Base-by-base conservation (phyloP, 306 rosid species). In the Cucurbita argyrosperma region DNA sequence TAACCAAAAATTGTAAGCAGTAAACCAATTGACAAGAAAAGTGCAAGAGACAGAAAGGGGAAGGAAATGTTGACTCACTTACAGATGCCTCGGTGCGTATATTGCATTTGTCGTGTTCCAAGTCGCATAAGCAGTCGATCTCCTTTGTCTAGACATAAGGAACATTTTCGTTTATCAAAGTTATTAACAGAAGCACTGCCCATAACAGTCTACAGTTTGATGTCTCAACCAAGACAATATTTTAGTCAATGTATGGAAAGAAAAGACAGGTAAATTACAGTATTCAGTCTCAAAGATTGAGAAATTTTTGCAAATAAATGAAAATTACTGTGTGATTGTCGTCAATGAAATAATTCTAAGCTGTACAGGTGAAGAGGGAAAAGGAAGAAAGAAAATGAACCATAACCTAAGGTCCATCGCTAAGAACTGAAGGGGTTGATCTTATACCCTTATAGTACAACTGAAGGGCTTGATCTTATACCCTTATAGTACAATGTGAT, bases 301-400 rank as follows among this genome's bases (percentile, higher is more conserved):
- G 59, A 46, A 67, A 53, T 71, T 86, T 83, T 35, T 69, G 77
- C 38, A 56, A 30, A 83, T 76, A 75, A 82, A 26, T 55, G 82
- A 79, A 80, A 86, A 83, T 65, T 80, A 83, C 79, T 87, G 88
- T 80, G 79, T 84, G 79, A 72, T 85, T 85, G 80, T 80, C 83
- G 86, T 80, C 90, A 67, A 94, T 84, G 88, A 75, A 86, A 87
- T 85, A 81, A 87, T 80, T 86, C 96, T 88, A 92, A 69, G 54
- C 92, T 92, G 74, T 69, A 69, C 74, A 69, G 58, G 74, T 49
- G 15, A 46, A 49, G 59, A 69, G 74, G 45, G 55, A 15, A 69
- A 35, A 15, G 18, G 40, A 23, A 30, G 59, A 23, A 70, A 50
- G 54, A 47, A 69, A 69, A 49, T 23, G 57, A 50, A 69, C 23